Conservation (phyloP, 257 asterid genomes). For the Pogostemon cablin region DNA sequence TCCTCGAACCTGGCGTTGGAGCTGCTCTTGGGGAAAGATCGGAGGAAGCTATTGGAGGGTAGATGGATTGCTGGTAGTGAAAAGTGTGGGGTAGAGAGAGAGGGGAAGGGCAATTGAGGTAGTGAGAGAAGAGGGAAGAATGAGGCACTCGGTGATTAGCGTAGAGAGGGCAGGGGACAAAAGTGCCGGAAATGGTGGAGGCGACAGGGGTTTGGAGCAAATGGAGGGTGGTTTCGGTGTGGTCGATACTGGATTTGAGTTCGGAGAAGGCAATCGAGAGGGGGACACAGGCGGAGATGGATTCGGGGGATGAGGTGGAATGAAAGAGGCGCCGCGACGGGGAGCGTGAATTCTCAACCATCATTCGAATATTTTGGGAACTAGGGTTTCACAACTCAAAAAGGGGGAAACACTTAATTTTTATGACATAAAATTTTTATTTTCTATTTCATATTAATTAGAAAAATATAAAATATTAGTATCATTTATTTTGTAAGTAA, state of each 20-base stretch:
- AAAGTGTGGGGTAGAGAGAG: constrained; percentile 44
- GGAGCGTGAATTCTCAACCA: constrained; percentile 11
- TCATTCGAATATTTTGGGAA: too few relatives aligned
- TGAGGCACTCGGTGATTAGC: constrained; percentile 68
- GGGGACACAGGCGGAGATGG: constrained; percentile 31
- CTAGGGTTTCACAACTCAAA: too few relatives aligned
- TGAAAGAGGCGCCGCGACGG: constrained; percentile 33
- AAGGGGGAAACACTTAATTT: too few relatives aligned
- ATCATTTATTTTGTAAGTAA: too few relatives aligned
- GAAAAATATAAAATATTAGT: too few relatives aligned
- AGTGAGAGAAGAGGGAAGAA: constrained; percentile 77
- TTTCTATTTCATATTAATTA: too few relatives aligned
- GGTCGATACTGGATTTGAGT: constrained; percentile 58
- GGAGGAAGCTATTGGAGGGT: constrained; percentile 35
- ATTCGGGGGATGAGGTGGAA: constrained; percentile 36
- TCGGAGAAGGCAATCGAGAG: constrained; percentile 49
- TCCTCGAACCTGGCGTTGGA: too few relatives aligned
- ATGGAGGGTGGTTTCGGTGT: constrained; percentile 48
- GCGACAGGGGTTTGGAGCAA: constrained; percentile 53
- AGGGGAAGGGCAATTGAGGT: constrained; percentile 61
- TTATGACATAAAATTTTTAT: too few relatives aligned
- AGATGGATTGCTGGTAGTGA: constrained; percentile 38
- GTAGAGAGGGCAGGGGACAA: constrained; percentile 67
- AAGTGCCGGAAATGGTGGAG: constrained; percentile 36
- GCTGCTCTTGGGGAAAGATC: constrained; percentile 29